Conservation (phyloP, 805 yeast species). For the Candida easanensis region DNA sequence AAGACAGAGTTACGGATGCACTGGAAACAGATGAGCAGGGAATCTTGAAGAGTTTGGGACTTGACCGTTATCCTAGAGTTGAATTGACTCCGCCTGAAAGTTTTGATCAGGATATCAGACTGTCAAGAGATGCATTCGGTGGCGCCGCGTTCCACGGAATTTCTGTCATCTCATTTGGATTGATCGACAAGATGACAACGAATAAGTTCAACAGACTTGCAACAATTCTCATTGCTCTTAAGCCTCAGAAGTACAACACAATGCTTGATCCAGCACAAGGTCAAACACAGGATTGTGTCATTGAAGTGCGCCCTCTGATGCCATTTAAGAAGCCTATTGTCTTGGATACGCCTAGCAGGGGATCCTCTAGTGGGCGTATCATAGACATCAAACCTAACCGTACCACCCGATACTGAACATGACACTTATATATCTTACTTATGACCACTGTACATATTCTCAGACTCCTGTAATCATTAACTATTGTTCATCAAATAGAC, state of each 20-base stretch:
- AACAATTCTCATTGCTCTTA: conserved; percentile 17
- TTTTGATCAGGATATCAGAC: conserved; percentile 20
- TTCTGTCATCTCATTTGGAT: conserved; percentile 19
- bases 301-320: conserved; percentile 18
- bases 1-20: conserved; percentile 18
- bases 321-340: conserved; percentile 15
- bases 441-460: neutral
- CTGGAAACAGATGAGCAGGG: conserved; percentile 19
- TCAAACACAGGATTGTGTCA: conserved; percentile 7
- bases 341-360: conserved; percentile 11
- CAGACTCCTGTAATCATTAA: neutral
- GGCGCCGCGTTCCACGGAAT: conserved; percentile 13
- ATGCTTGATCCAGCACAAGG: conserved; percentile 6
- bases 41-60: conserved; percentile 11
- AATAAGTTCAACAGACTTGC: conserved; percentile 13
- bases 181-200: conserved; percentile 14
- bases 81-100: conserved; percentile 15
- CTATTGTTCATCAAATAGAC: neutral
- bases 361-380: conserved; percentile 11
- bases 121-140: conserved; percentile 11
- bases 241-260: conserved; percentile 10
- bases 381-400: conserved; percentile 22
- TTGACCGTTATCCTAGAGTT: conserved; percentile 8
- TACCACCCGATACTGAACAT: conserved; percentile 1
- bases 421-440: neutral